Evolutionary conservation across 2,329 filamentous ascomycete species (phyloP), one percentile per base, ranked within the genome.

Genomic region (Aureobasidium vineae): DNA sequence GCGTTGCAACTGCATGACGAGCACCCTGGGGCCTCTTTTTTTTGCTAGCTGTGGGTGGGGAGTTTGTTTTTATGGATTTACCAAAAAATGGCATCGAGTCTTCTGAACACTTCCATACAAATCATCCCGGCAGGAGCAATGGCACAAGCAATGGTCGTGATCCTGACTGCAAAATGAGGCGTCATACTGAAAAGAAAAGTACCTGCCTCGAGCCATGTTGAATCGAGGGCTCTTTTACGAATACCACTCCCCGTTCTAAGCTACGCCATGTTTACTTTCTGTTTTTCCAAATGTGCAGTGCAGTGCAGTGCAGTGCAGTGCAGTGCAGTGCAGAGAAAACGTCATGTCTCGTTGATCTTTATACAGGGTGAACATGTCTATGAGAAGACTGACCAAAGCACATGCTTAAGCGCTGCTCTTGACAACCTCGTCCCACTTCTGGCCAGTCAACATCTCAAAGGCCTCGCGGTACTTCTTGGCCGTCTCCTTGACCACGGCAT

Each of bases 391-490:
- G 11, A n/a, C 33, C 8, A 31, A 15, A 60, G 26, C 28, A 36
- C 8, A 28, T 10, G 33, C 21, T 19, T 54, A 66, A 28, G 65
- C 47, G 50, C 52, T 47, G 49, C 40, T 47, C 65, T 67, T 63
- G 65, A 67, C 49, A 8, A 63, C 65, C 13, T 70, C 68, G 8
- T 77, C 75, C 71, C 82, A 80, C 23, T 79, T 80, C 70, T 80
- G 79, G 5, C 88, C 88, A 0, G 87, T 89, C 70, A 92, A 79
- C 76, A 81, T 85, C 80, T 88, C 82, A 77, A 86, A 96, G 0
- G 89, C 91, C 76, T 96, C 90, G 70, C 79, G 80, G 75, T 96
- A 96, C 78, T 90, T 90, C 66, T 81, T 84, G 41, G 83, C 83
- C 2, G 92, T 96, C 73, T 86, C 85, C 70, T 80, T 75, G 21